A percentile compares a stretch with the other conserved stretches of the same genome.
phyloP scores from a whole-genome alignment of 768 basidiomycete genomes.

The Amylocystis lapponica region DNA sequence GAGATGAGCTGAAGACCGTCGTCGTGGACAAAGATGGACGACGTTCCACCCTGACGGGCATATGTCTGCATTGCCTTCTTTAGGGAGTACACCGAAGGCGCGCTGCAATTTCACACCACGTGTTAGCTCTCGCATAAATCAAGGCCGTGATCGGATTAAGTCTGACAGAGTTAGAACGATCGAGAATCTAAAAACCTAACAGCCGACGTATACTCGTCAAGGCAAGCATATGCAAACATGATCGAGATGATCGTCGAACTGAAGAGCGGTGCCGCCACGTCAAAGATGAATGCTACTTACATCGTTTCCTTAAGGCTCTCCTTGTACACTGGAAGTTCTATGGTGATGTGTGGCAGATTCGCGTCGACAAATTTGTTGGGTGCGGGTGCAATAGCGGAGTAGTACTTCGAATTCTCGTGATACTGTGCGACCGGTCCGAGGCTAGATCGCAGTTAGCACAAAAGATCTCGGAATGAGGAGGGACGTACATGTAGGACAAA shows the following conservation, averaged over 20 bases:
- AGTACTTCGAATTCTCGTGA: constrained; percentile 80
- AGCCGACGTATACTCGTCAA: no score
- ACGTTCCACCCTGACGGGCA: constrained; percentile 83
- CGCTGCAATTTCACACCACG: constrained; percentile 30
- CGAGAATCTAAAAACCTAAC: no score
- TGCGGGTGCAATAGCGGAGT: constrained; percentile 61
- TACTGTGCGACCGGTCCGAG: constrained; percentile 83
- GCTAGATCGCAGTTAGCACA: constrained; percentile 27
- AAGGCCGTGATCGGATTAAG: no score
- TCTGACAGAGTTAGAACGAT: no score
- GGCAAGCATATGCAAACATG: no score
- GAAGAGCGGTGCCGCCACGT: neutral
- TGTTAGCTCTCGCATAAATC: no score
- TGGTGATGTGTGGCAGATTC: constrained; percentile 65
- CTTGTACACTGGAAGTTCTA: constrained; percentile 88
- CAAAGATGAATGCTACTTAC: constrained; percentile 38
- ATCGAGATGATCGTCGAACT: no score
- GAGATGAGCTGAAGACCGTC: constrained; percentile 72
- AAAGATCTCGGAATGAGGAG: neutral
- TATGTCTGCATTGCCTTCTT: constrained; percentile 91
- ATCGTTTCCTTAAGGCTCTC: constrained; percentile 79
- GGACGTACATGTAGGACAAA: constrained; percentile 55
- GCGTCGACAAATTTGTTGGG: constrained; percentile 59
- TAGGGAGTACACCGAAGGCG: constrained; percentile 69
- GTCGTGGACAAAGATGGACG: constrained; percentile 75